Evolutionary conservation across 768 basidiomycete species (phyloP), one percentile per base, ranked within the genome.

Genomic region (Boletus fagicola): DNA sequence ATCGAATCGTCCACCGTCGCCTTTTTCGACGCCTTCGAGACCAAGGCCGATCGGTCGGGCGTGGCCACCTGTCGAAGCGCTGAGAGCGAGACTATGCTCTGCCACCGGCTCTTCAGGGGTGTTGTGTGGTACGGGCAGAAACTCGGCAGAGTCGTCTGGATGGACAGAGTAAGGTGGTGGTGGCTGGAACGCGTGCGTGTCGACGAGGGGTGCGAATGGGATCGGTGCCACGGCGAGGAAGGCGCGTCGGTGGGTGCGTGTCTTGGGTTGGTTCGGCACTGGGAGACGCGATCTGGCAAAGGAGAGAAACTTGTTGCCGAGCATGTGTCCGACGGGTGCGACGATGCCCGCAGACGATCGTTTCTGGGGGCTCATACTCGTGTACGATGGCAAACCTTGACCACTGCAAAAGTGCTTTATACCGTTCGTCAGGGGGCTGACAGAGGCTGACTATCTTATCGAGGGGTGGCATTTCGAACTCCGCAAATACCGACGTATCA

Each of bases 161-260:
- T 24, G 52, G 5, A 43, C 58, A 30, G 66, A 56, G 58, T 68
- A 70, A 0, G 68, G 60, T 0, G 66, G 68, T 1, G 71, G 70
- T 8, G 64, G 68, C 36, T 60, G 67, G 60, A 71, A 71, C 4
- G 45, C 55, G 3, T 71, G 61, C 1, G 57, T 62, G 49, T 71
- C 70, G 35, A 71, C 59, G 26, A 65, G 61, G 22, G 71, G 71
- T 11, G 70, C 70, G 30, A 65, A 67, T 2, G 70, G 67, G 51
- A 68, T 49, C 0, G 68, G 66, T 18, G 62, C 51, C 4, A 57
- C 51, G 22, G 49, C 15, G 24, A 56, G 46, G 13, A 71, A 67
- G 9, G 53, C 3, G 3, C 57, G 68, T 12, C 51, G 60, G 15
- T 31, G 49, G 5, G n/a, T 28, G 2, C 56, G 57, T 43, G 61